Base-by-base conservation (phyloP, 2,329 filamentous ascomycete species). In the Ophiostoma sp. region DNA sequence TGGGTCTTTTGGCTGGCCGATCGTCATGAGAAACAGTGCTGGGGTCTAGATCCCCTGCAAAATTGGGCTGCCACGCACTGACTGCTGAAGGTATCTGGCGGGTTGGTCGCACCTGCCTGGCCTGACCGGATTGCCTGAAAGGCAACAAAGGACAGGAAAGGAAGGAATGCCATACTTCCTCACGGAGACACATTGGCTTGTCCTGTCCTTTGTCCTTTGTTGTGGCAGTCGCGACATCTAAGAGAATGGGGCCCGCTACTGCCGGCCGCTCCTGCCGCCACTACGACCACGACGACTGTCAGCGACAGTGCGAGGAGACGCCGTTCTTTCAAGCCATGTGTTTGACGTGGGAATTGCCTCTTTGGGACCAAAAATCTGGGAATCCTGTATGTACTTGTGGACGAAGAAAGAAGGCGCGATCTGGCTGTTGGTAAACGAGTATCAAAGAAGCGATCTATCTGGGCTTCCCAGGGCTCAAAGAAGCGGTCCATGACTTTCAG, bases 11-110 rank as follows among this genome's bases (percentile, higher is more conserved):
- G 50, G 36, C 61, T 64, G 61, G 61, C 61, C 22, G 61, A 64
- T 64, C 61, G 36, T 64, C 36, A 45, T 19, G 36, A 45, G 61
- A 64, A 45, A 45, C 61, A 64, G 36, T 28, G 61, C 61, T 19
- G 36, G 61, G 33, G 61, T 64, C 61, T 45, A 45, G 61, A 45
- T 28, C 36, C 61, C 61, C 61, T 66, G 61, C 36, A 8, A 64
- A 66, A 64, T 64, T 63, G 61, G 61, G 61, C 36, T 19, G 36
- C 33, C 33, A 64, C 45, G 61, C 36, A 33, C 33, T 64, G 33
- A 36, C 8, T 3, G 36, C 61, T 39, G 59, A 12, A 25, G n/a
- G 50, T n/a, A n/a, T 9, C 22, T 52, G n/a, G 50, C 22, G 9
- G 50, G 11, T 9, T 28, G 50, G 50, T 48, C 42, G 15, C 15